Evolutionary conservation across 2,329 filamentous ascomycete genomes (phyloP).

Genomic region (Hypoxylon sp.): DNA sequence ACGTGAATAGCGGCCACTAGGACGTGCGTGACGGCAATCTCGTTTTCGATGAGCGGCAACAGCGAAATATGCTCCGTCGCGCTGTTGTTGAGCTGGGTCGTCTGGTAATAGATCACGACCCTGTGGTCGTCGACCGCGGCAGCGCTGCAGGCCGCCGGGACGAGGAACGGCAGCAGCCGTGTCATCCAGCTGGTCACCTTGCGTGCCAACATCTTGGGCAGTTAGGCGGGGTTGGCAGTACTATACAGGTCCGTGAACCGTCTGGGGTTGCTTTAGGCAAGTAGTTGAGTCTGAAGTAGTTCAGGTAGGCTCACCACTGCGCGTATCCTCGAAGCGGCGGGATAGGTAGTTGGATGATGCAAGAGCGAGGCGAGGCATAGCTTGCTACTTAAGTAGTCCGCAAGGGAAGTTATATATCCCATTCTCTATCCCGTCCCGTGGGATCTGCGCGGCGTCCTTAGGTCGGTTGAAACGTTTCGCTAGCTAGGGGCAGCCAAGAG

Average conservation of each 20-base stretch:
- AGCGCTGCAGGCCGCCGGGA: conserved; percentile 28
- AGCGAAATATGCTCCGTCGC: conserved; percentile 58
- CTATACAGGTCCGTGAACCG: neutral
- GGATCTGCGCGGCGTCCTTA: conserved; percentile 16
- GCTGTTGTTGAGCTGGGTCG: conserved; percentile 55
- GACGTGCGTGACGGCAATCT: conserved; percentile 73
- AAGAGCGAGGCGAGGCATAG: conserved; percentile 10
- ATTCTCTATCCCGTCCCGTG: neutral
- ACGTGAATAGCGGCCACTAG: conserved; percentile 89
- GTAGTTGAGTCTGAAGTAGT: neutral
- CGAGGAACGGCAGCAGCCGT: conserved; percentile 37
- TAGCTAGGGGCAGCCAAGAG: conserved; percentile 5
- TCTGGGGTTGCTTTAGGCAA: conserved; percentile 8
- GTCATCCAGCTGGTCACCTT: conserved; percentile 34
- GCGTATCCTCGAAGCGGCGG: conserved; percentile 9
- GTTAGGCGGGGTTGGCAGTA: neutral
- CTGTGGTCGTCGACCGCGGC: conserved; percentile 46
- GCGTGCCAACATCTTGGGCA: conserved; percentile 36
- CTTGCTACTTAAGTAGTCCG: conserved; percentile 17
- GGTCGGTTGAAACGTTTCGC: conserved; percentile 30
- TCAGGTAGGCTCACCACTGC: conserved; percentile 6
- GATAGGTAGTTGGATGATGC: conserved; percentile 12
- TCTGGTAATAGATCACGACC: conserved; percentile 63
- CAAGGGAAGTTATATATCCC: conserved; percentile 2
- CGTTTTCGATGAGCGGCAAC: conserved; percentile 57